phyloP scores from a whole-genome alignment of 2,329 filamentous ascomycete species.

The Parafenestella ontariensis region DNA sequence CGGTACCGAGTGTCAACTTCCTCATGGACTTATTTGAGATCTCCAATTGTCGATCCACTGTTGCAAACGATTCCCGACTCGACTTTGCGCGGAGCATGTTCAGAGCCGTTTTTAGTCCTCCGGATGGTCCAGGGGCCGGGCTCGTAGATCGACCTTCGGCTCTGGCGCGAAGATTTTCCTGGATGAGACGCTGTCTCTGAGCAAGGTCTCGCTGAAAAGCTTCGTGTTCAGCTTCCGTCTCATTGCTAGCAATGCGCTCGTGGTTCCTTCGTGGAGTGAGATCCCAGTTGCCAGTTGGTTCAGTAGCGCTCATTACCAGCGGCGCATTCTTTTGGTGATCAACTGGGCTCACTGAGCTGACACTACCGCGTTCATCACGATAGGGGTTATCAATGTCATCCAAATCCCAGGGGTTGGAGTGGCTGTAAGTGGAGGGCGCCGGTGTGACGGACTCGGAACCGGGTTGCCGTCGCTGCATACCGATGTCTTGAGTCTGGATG shows the following conservation, averaged over 20 bases:
- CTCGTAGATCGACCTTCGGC: slow-evolving; percentile 59
- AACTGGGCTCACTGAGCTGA: slow-evolving; percentile 45
- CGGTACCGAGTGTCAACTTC: slow-evolving; percentile 64
- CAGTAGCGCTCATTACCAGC: slow-evolving; percentile 16
- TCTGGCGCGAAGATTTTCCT: slow-evolving; percentile 74
- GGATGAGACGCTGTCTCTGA: slow-evolving; percentile 72
- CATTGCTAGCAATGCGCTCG: slow-evolving; percentile 57
- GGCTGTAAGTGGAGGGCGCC: slow-evolving; percentile 57
- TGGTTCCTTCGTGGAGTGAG: slow-evolving; percentile 57
- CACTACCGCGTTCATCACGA: slow-evolving; percentile 45
- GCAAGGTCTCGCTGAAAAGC: slow-evolving; percentile 78
- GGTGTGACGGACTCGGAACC: slow-evolving; percentile 49
- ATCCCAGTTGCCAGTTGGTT: slow-evolving; percentile 47
- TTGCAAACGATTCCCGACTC: slow-evolving; percentile 70
- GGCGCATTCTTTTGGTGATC: slow-evolving; percentile 30
- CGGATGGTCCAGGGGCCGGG: slow-evolving; percentile 42
- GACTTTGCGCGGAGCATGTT: slow-evolving; percentile 71
- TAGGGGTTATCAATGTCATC: slow-evolving; percentile 57
- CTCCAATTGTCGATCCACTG: slow-evolving; percentile 51
- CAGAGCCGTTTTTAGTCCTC: slow-evolving; percentile 62
- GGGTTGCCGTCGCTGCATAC: slow-evolving; percentile 34
- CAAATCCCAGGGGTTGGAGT: slow-evolving; percentile 63
- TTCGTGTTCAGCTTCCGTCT: slow-evolving; percentile 65
- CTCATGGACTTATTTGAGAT: slow-evolving; percentile 64
- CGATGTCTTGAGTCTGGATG: slow-evolving; percentile 42